Percentiles rank a stretch among this genome's conserved stretches.
Conservation (phyloP, 1,139 yeast genomes). For the Entelexis paramagnoliae region DNA sequence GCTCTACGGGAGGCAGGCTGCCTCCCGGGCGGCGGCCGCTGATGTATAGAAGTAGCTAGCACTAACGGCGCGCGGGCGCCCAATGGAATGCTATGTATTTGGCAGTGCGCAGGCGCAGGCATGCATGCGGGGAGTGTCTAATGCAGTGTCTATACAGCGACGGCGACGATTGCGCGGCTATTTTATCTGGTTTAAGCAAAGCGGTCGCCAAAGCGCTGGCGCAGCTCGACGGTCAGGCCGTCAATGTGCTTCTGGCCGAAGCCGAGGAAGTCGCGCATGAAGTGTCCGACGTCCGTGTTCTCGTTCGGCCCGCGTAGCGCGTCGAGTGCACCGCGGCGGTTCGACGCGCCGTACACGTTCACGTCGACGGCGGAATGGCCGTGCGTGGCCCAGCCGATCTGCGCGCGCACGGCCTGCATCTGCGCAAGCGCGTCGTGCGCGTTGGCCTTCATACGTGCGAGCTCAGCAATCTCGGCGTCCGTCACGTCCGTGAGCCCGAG, state of each 20-base stretch:
- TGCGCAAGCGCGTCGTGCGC: conserved; percentile 43
- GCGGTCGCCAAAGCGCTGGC: conserved; percentile 16
- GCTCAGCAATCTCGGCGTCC: conserved; percentile 38
- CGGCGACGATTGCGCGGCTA: no score
- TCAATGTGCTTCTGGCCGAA: conserved; percentile 36
- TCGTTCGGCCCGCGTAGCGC: conserved; percentile 69
- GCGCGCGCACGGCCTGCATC: conserved; percentile 59
- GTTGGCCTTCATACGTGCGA: conserved; percentile 25
- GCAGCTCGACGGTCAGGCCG: conserved; percentile 38
- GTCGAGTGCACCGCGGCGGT: conserved; percentile 37
- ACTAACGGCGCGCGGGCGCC: no score
- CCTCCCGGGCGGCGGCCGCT: no score
- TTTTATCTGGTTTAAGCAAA: neutral
- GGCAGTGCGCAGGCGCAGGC: no score
- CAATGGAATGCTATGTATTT: no score
- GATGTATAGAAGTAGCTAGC: no score
- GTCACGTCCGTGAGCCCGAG: conserved; percentile 52
- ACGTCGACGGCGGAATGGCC: conserved; percentile 91
- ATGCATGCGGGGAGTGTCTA: no score
- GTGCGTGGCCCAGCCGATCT: conserved; percentile 79
- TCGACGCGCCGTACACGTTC: conserved; percentile 64
- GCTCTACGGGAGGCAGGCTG: no score
- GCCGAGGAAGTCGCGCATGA: conserved; percentile 51
- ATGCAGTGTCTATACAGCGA: no score
- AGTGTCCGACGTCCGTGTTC: conserved; percentile 69